Evolutionary conservation across 192 early-diverging fungal species (phyloP).

Genomic region (Linnemannia schmuckeri): DNA sequence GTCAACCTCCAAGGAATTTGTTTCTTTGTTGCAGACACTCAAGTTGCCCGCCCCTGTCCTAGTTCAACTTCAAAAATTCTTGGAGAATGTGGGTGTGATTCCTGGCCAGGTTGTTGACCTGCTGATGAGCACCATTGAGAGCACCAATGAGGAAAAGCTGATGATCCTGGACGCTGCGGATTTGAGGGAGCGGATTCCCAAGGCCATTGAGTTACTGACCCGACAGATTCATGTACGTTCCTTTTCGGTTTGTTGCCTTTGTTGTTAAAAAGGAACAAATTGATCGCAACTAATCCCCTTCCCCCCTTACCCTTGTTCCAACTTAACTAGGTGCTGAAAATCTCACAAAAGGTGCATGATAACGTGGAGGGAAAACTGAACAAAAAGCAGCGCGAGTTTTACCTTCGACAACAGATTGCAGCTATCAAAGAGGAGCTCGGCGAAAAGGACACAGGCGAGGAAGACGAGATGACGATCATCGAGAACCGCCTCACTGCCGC

Average conservation of each 20-base stretch:
- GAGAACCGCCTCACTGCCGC: slow-evolving; percentile 64
- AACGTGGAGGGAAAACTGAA: slow-evolving; percentile 78
- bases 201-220: slow-evolving; percentile 68
- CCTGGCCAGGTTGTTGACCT: slow-evolving; percentile 72
- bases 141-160: slow-evolving; percentile 75
- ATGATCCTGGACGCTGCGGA: slow-evolving; percentile 66
- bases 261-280: background rate
- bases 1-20: slow-evolving; percentile 59
- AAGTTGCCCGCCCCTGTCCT: slow-evolving; percentile 73
- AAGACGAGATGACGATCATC: slow-evolving; percentile 73
- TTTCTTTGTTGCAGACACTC: slow-evolving; percentile 67
- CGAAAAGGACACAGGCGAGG: slow-evolving; percentile 73
- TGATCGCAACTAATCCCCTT: background rate
- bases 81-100: slow-evolving; percentile 62
- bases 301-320: background rate
- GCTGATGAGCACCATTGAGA: slow-evolving; percentile 76
- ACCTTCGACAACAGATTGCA: slow-evolving; percentile 82
- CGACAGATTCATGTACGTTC: slow-evolving; percentile 71
- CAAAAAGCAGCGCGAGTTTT: slow-evolving; percentile 83
- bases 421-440: slow-evolving; percentile 85
- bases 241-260: background rate
- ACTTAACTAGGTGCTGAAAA: slow-evolving; percentile 71
- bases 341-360: slow-evolving; percentile 76
- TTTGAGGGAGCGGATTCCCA: slow-evolving; percentile 65
- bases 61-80: slow-evolving; percentile 69